Conservation (phyloP, 2,329 filamentous ascomycete genomes). For the Trichoderma afroharzianum region DNA sequence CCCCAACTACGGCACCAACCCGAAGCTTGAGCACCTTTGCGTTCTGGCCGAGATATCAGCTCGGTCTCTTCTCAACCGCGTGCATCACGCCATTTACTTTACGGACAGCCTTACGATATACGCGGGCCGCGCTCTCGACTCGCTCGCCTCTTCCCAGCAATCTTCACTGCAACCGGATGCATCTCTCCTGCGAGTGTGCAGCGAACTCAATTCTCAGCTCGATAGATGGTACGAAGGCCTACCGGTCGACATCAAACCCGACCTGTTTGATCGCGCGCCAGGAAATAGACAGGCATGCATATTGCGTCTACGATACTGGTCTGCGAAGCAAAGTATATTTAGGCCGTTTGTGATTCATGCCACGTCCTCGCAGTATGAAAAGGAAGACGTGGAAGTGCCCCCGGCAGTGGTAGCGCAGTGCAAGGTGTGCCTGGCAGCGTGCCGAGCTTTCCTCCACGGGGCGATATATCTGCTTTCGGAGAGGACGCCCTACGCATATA, state of each 20-base stretch:
- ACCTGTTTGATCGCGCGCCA: conserved; percentile 18
- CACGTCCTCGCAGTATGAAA: conserved; percentile 17
- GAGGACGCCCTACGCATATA: conserved; percentile 20
- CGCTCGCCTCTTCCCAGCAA: neutral
- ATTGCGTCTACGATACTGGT: conserved; percentile 23
- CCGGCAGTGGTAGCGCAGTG: conserved; percentile 3
- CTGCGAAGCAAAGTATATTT: conserved; percentile 22
- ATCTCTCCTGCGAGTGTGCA: conserved; percentile 22
- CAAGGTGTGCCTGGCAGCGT: conserved; percentile 16
- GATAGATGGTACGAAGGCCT: conserved; percentile 26
- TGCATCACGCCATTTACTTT: conserved; percentile 25
- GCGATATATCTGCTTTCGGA: conserved; percentile 11
- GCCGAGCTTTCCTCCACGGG: conserved; percentile 15
- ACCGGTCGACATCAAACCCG: conserved; percentile 24
- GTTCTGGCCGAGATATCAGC: conserved; percentile 23
- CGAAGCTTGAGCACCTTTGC: conserved; percentile 20
- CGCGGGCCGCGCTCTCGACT: conserved; percentile 16
- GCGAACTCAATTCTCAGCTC: conserved; percentile 24
- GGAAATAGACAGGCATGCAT: conserved; percentile 18
- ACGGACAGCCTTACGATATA: conserved; percentile 21
- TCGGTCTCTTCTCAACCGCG: conserved; percentile 25
- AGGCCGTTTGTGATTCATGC: conserved; percentile 22
- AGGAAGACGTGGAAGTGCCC: conserved; percentile 12
- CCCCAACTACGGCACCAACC: conserved; percentile 22
- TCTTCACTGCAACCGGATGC: conserved; percentile 9